Conservation (phyloP, 1,284 basidiomycete species). For the Sporisorium exsertum region DNA sequence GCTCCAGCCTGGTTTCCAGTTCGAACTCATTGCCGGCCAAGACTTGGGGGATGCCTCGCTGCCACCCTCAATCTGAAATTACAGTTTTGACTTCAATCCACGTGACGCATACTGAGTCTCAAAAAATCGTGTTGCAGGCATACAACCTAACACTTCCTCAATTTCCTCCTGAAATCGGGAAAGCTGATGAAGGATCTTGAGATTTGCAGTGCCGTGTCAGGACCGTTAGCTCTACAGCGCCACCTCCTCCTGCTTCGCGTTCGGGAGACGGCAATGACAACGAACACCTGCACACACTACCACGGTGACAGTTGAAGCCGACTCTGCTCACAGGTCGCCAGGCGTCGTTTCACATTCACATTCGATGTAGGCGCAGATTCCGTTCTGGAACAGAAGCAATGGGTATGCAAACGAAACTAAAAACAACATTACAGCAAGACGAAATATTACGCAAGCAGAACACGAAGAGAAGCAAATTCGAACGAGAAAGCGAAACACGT, state of each 20-base stretch:
- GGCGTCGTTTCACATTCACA: background rate
- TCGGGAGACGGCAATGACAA: too few relatives aligned
- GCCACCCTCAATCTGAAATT: too few relatives aligned
- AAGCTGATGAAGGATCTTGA: too few relatives aligned
- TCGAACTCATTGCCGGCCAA: too few relatives aligned
- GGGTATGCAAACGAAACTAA: background rate
- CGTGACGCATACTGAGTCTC: background rate
- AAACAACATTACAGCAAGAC: background rate
- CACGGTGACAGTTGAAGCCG: too few relatives aligned
- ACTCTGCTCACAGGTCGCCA: too few relatives aligned
- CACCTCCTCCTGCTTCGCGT: too few relatives aligned
- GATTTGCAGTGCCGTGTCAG: too few relatives aligned
- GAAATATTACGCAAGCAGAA: background rate
- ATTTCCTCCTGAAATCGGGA: too few relatives aligned
- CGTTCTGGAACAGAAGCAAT: background rate
- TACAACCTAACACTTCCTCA: conserved; percentile 5
- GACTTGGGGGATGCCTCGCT: too few relatives aligned
- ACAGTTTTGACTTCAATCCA: background rate
- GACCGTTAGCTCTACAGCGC: too few relatives aligned
- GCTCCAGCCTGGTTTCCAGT: background rate
- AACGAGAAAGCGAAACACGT: background rate
- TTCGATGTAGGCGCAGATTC: background rate
- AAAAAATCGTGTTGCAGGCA: background rate
- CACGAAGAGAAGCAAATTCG: background rate
- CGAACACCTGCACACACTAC: too few relatives aligned